Percentiles rank a stretch among this genome's conserved stretches.
phyloP scores from a whole-genome alignment of 768 basidiomycete species.

The Leccinellum luteum region DNA sequence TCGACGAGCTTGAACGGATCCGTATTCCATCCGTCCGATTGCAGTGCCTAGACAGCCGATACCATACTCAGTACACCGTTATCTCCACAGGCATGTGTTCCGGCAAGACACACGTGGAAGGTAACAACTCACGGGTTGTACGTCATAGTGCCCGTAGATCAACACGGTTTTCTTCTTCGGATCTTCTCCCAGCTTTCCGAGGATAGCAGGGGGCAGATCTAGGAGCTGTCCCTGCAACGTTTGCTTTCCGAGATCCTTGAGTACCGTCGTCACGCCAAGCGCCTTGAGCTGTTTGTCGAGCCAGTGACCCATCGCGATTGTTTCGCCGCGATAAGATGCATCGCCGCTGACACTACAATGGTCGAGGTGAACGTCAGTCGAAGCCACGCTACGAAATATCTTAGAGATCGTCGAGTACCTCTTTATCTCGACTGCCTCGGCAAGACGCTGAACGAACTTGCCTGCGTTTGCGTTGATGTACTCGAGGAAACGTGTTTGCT shows the following conservation, averaged over 20 bases:
- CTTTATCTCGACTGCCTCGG: slow-evolving; percentile 82
- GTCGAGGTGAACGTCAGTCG: neutral
- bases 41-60: slow-evolving; percentile 32
- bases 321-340: slow-evolving; percentile 66
- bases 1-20: slow-evolving; percentile 76
- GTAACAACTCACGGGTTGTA: slow-evolving; percentile 65
- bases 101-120: neutral
- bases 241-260: slow-evolving; percentile 77
- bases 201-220: slow-evolving; percentile 76
- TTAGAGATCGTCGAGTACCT: slow-evolving; percentile 39
- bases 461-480: slow-evolving; percentile 72
- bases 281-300: slow-evolving; percentile 67
- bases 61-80: neutral
- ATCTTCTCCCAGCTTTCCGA: slow-evolving; percentile 81
- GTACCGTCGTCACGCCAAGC: slow-evolving; percentile 76
- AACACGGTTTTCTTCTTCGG: slow-evolving; percentile 90
- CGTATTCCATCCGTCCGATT: slow-evolving; percentile 82
- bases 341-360: slow-evolving; percentile 64
- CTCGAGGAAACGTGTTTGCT: slow-evolving; percentile 32
- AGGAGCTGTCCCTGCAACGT: slow-evolving; percentile 67
- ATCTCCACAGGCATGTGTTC: neutral
- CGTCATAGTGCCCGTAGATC: slow-evolving; percentile 94
- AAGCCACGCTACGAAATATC: neutral
- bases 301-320: slow-evolving; percentile 84
- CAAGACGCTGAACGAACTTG: slow-evolving; percentile 73